phyloP scores from a whole-genome alignment of 2,329 filamentous ascomycete species.

The Immersiporthe knoxdaviesiana region DNA sequence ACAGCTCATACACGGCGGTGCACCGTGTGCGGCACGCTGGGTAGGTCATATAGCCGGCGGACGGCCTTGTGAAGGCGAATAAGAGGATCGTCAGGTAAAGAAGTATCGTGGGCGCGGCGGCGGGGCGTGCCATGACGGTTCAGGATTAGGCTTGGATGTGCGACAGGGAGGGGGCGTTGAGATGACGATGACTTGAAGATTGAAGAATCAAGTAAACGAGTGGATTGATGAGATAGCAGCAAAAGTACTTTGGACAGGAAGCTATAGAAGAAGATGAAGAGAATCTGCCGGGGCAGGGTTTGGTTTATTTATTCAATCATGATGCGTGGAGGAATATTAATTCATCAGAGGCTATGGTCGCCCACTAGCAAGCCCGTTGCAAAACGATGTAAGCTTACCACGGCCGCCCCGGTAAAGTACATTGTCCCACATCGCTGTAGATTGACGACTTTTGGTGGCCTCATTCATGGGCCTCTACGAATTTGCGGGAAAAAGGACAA shows the following conservation, averaged over 20 bases:
- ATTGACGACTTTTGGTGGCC: neutral
- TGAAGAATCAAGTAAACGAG: too few species aligned
- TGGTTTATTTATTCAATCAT: neutral
- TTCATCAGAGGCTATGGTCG: neutral
- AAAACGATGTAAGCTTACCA: neutral
- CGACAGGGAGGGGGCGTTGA: neutral
- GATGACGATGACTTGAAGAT: neutral
- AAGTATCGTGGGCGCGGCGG: neutral
- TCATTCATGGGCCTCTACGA: neutral
- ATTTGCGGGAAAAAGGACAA: neutral
- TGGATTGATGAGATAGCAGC: neutral
- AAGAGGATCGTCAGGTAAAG: neutral
- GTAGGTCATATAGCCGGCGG: neutral
- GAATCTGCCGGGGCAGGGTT: neutral
- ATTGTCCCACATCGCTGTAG: too few species aligned
- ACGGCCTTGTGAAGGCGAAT: neutral
- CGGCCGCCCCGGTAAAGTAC: too few species aligned
- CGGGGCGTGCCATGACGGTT: neutral
- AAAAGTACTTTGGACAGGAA: neutral
- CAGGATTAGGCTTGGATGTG: neutral
- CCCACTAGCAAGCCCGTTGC: neutral
- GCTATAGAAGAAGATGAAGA: neutral
- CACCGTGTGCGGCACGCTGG: neutral
- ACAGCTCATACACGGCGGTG: constrained; percentile 11
- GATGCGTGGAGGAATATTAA: neutral